These are phyloP conservation scores for Apophysomyces ossiformis DNA, from an alignment of 371 early-diverging fungal species.

Conservation along the genomic window DNA sequence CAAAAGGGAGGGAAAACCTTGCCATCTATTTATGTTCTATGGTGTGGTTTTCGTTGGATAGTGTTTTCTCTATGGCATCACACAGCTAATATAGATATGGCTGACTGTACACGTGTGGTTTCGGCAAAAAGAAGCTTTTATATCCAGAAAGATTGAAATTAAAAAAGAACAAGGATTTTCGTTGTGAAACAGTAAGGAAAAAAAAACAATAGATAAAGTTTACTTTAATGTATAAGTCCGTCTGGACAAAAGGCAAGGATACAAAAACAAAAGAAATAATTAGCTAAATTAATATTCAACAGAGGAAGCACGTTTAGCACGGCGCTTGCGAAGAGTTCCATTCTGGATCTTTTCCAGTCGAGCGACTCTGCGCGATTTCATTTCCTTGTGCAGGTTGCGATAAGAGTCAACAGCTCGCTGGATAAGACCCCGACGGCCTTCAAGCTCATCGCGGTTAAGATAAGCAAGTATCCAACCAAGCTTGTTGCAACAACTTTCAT, in stretches of 20 bases:
- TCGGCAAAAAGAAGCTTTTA: no score
- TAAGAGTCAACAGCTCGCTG: conserved; percentile 93
- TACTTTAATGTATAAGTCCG: background rate
- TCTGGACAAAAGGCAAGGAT: background rate
- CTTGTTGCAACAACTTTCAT: conserved; percentile 87
- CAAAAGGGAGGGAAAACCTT: no score
- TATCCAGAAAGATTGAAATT: no score
- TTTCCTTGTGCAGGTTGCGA: conserved; percentile 80
- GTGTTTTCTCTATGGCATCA: no score
- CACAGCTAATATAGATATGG: no score
- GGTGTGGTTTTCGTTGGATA: no score
- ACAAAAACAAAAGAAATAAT: conserved; percentile 1
- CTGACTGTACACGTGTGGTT: no score
- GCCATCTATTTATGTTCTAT: no score
- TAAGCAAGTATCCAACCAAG: conserved; percentile 88
- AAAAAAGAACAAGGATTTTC: no score
- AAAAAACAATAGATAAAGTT: background rate
- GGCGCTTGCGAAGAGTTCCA: conserved; percentile 66
- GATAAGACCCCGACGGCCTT: conserved; percentile 83
- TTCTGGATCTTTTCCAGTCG: conserved; percentile 76
- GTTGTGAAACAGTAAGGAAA: background rate
- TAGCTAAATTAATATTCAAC: background rate
- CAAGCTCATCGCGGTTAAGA: conserved; percentile 78
- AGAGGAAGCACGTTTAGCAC: conserved; percentile 16
- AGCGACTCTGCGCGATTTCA: conserved; percentile 74